These are phyloP conservation scores for cucumber (Cucumis sativus) DNA, from an alignment of 306 rosid species.

Conservation along the genomic window DNA sequence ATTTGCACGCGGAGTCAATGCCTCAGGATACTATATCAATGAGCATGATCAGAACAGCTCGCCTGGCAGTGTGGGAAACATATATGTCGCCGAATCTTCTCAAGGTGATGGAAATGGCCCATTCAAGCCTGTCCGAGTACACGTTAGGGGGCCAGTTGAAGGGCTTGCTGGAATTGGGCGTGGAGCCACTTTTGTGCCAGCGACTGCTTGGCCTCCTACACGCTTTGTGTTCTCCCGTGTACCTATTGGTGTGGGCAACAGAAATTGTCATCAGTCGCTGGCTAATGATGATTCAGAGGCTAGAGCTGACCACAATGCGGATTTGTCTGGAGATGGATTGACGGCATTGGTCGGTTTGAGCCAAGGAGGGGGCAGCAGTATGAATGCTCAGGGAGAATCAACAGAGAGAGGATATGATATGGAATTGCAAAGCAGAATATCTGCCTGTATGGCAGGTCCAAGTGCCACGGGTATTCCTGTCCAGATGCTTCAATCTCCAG, in stretches of 20 bases:
- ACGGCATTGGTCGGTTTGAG: constrained; percentile 93
- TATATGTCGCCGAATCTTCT: constrained; percentile 75
- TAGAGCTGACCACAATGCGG: constrained; percentile 69
- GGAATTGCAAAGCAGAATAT: constrained; percentile 49
- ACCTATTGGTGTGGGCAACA: constrained; percentile 77
- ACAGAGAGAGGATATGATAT: constrained; percentile 70
- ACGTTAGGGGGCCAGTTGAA: constrained; percentile 82
- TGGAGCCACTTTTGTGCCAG: constrained; percentile 81
- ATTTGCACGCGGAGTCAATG: constrained; percentile 48
- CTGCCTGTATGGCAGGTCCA: constrained; percentile 55
- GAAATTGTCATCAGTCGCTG: constrained; percentile 68
- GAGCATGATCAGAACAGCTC: constrained; percentile 68
- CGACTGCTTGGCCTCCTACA: constrained; percentile 75
- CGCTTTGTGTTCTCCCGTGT: constrained; percentile 93
- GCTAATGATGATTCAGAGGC: constrained; percentile 90
- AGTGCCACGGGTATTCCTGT: constrained; percentile 63
- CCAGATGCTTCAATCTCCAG: constrained; percentile 73
- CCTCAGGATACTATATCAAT: constrained; percentile 54
- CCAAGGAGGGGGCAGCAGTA: constrained; percentile 52
- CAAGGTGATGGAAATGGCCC: constrained; percentile 61
- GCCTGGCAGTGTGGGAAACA: constrained; percentile 48
- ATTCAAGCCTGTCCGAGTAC: constrained; percentile 74
- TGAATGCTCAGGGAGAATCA: constrained; percentile 51
- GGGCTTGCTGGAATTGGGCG: constrained; percentile 99
- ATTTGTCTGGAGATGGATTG: constrained; percentile 83